Evolutionary conservation across 805 yeast species (phyloP), one percentile per base, ranked within the genome.

Genomic region (Candida suzukii): DNA sequence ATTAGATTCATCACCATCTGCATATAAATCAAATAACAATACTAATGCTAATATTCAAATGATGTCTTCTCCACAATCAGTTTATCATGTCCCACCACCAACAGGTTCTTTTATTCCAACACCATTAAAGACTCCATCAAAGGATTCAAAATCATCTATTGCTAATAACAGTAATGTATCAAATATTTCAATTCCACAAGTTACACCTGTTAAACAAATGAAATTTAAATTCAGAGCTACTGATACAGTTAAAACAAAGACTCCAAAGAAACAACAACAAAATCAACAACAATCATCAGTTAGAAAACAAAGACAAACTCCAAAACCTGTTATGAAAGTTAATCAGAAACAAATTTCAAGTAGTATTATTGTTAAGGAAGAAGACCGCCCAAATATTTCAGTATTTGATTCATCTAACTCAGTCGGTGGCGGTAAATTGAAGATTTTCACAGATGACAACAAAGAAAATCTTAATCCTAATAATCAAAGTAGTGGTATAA

Each of bases 201-300:
- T 31, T 12, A 31, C 33, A 40, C 34, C 42, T 34, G 34, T 31
- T 39, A 32, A 46, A 40, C 38, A 39, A 41, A 48, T 58, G 61
- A 64, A 68, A 2, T 64, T 66, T 52, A 63, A 59, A 46, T 61
- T 66, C 48, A 58, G 57, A 41, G 56, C 67, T 16, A n/a, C n/a
- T n/a, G n/a, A n/a, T n/a, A n/a, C n/a, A n/a, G n/a, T n/a, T n/a
- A n/a, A n/a, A n/a, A n/a, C n/a, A n/a, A n/a, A n/a, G 40, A 51
- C 58, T 19, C 21, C 14, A 16, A 16, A 24, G 14, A 24, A 19
- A 19, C n/a, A 31, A 18, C 24, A 18, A 8, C 24, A 19, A 11
- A n/a, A 24, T 18, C 37, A 24, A 12, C 36, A 20, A 29, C 18
- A 24, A 24, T 7, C 25, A 24, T 26, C 29, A 11, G n/a, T 4